These are phyloP conservation scores for Boletus subcaerulescens DNA, from an alignment of 768 basidiomycete genomes.

Conservation along the genomic window DNA sequence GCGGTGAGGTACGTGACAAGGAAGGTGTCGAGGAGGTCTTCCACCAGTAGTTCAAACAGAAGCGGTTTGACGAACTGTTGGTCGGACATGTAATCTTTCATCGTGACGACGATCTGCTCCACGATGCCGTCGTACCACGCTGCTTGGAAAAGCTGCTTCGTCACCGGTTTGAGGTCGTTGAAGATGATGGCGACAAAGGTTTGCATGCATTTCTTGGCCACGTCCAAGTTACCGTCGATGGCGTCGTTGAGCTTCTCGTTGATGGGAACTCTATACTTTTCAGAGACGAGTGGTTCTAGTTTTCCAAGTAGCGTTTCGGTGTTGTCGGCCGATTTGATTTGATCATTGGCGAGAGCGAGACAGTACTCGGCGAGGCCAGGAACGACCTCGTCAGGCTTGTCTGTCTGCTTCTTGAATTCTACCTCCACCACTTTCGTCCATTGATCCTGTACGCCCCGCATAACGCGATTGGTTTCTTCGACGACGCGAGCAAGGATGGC, in stretches of 20 bases:
- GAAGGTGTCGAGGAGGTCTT: slow-evolving; percentile 90
- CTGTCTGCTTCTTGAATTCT: slow-evolving; percentile 84
- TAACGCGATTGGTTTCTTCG: slow-evolving; percentile 82
- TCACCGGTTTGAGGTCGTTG: slow-evolving; percentile 88
- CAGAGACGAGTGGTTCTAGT: slow-evolving; percentile 87
- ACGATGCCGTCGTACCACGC: slow-evolving; percentile 91
- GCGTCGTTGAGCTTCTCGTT: slow-evolving; percentile 89
- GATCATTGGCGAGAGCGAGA: slow-evolving; percentile 96
- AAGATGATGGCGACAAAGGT: slow-evolving; percentile 92
- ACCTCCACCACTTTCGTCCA: slow-evolving; percentile 82
- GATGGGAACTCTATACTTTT: slow-evolving; percentile 84
- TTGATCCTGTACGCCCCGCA: slow-evolving; percentile 82
- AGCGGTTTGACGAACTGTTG: slow-evolving; percentile 88
- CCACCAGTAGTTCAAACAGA: slow-evolving; percentile 86
- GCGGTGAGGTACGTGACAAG: slow-evolving; percentile 88
- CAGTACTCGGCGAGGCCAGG: slow-evolving; percentile 93
- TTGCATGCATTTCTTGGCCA: slow-evolving; percentile 96
- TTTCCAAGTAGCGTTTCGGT: slow-evolving; percentile 82
- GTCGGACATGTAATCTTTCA: slow-evolving; percentile 95
- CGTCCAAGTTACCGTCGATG: slow-evolving; percentile 97
- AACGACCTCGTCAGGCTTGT: slow-evolving; percentile 84
- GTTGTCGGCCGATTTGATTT: slow-evolving; percentile 93
- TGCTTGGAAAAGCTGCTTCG: slow-evolving; percentile 77
- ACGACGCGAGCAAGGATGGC: slow-evolving; percentile 89
- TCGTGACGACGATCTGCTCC: slow-evolving; percentile 88